phyloP scores from a whole-genome alignment of 805 yeast genomes.

The Komagataella mondaviorum region DNA sequence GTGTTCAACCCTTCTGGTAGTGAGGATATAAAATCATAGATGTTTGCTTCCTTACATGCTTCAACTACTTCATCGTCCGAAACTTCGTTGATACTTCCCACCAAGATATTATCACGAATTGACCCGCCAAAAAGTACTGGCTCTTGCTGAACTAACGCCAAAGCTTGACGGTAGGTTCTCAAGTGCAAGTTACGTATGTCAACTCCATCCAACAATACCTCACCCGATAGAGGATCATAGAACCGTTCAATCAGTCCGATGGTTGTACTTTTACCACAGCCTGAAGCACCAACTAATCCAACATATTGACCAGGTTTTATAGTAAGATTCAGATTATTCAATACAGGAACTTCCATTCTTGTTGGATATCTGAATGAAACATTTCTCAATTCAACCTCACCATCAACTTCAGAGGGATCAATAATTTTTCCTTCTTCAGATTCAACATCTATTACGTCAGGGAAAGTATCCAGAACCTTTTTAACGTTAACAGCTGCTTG shows the following conservation, averaged over 20 bases:
- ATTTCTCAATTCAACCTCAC: slow-evolving; percentile 47
- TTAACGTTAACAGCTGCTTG: not conserved
- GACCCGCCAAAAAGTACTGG: slow-evolving; percentile 83
- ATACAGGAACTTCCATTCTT: slow-evolving; percentile 57
- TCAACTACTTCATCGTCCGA: slow-evolving; percentile 35
- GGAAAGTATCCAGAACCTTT: not conserved
- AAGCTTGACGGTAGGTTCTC: slow-evolving; percentile 54
- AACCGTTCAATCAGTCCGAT: slow-evolving; percentile 68
- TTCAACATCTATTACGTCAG: not conserved
- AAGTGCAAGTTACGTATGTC: slow-evolving; percentile 54
- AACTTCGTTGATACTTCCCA: slow-evolving; percentile 45
- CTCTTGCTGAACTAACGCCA: slow-evolving; percentile 89
- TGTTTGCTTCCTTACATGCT: slow-evolving; percentile 38
- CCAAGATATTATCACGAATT: slow-evolving; percentile 67
- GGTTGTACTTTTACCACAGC: slow-evolving; percentile 89
- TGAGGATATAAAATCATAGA: slow-evolving; percentile 39
- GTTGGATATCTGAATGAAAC: slow-evolving; percentile 76
- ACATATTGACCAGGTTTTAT: slow-evolving; percentile 80
- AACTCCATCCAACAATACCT: slow-evolving; percentile 48
- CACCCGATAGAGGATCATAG: slow-evolving; percentile 66
- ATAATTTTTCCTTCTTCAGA: not conserved
- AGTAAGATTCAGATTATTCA: slow-evolving; percentile 41
- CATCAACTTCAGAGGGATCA: slow-evolving; percentile 18
- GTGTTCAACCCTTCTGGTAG: slow-evolving; percentile 53
- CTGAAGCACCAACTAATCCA: slow-evolving; percentile 96